These are phyloP conservation scores for Venturia carpophila DNA, from an alignment of 2,329 filamentous ascomycete genomes.

Conservation along the genomic window DNA sequence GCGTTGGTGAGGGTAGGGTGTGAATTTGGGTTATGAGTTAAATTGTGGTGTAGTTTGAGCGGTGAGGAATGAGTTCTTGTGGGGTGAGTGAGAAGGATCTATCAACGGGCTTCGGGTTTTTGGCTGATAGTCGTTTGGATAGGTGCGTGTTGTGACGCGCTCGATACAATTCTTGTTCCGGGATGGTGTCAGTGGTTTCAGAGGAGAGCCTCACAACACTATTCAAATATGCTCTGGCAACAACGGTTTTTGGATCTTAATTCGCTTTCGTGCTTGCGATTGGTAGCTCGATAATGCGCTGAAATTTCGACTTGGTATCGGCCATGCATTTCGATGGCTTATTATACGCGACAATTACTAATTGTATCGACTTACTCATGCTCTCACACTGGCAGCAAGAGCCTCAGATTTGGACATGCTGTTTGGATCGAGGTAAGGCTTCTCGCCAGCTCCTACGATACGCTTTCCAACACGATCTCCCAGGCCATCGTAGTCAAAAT, in stretches of 20 bases:
- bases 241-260: neutral
- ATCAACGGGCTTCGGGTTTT: neutral
- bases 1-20: no score
- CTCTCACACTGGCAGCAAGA: neutral
- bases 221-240: neutral
- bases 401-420: conserved; percentile 29
- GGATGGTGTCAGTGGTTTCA: neutral
- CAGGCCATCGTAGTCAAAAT: conserved; percentile 50
- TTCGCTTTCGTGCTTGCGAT: neutral
- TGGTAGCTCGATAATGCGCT: neutral
- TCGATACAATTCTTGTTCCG: neutral
- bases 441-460: conserved; percentile 48
- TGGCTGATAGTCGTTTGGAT: neutral
- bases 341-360: neutral
- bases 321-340: neutral
- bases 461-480: conserved; percentile 47
- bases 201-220: neutral
- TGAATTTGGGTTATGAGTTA: neutral
- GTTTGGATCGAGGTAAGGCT: conserved; percentile 46
- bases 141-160: neutral
- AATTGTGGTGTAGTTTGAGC: neutral
- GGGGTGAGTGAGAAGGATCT: no score
- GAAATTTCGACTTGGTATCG: neutral
- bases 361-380: neutral
- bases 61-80: neutral